Percentiles rank a stretch among this genome's conserved stretches.
These are phyloP conservation scores for Priceomyces carsonii DNA, from an alignment of 805 yeast genomes.

Conservation along the genomic window DNA sequence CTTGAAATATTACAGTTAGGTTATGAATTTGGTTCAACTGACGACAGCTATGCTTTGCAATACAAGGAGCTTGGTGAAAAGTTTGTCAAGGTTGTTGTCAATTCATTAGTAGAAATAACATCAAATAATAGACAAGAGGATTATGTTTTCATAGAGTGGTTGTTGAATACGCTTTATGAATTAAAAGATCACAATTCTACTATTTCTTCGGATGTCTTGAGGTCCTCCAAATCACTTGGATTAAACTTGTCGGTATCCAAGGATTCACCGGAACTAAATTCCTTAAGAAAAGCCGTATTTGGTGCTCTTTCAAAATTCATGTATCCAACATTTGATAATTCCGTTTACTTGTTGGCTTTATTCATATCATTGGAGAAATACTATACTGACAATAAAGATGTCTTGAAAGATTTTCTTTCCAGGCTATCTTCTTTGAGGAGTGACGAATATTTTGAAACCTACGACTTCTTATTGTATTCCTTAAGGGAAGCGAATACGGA, in stretches of 20 bases:
- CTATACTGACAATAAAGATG: not conserved
- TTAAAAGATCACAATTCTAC: conserved; percentile 1
- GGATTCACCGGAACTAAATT: conserved; percentile 4
- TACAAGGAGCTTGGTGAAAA: no score
- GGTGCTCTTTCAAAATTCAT: conserved; percentile 20
- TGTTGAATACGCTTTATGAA: conserved; percentile 26
- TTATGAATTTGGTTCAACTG: no score
- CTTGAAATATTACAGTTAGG: no score
- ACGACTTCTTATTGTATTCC: conserved; percentile 17
- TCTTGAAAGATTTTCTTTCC: not conserved
- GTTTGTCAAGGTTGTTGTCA: no score
- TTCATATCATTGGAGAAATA: conserved; percentile 13
- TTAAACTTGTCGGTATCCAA: conserved; percentile 7
- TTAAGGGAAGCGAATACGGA: conserved; percentile 13
- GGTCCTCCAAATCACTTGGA: conserved; percentile 9
- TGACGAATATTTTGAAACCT: conserved; percentile 12
- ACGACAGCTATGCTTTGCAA: no score
- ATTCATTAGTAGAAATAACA: no score
- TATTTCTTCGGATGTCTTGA: conserved; percentile 3
- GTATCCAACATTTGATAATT: conserved; percentile 7
- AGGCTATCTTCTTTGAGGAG: conserved; percentile 2
- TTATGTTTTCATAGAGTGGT: conserved; percentile 21
- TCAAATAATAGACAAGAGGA: not conserved
- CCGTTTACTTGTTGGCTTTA: conserved; percentile 16
- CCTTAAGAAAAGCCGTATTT: conserved; percentile 24